phyloP scores from a whole-genome alignment of 306 rosid species.

The Castanea sativa region DNA sequence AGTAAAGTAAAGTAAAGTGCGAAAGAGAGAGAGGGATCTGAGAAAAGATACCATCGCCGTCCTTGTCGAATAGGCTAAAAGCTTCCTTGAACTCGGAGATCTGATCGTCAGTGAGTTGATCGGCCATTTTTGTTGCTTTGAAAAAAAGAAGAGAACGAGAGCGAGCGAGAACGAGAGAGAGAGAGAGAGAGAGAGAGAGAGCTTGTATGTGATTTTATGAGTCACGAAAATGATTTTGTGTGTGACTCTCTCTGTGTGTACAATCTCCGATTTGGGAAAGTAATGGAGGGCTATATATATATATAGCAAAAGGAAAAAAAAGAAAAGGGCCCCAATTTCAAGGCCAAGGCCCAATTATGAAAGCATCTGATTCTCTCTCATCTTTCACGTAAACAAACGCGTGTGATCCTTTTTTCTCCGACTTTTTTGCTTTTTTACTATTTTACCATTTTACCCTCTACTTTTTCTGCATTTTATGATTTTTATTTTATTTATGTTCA shows the following conservation, averaged over 20 bases:
- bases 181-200: background rate
- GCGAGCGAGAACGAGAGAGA: background rate
- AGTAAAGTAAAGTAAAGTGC: background rate
- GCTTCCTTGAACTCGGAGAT: constrained; percentile 88
- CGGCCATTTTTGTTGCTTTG: constrained; percentile 57
- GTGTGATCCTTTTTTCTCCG: background rate
- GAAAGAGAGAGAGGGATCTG: constrained; percentile 33
- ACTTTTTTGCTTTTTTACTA: background rate
- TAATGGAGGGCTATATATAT: constrained; percentile 10
- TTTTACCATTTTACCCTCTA: constrained; percentile 4
- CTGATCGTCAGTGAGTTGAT: constrained; percentile 84
- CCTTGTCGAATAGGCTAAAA: constrained; percentile 84
- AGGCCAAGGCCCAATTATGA: too few species aligned
- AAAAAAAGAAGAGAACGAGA: constrained; percentile 2
- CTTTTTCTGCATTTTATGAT: background rate
- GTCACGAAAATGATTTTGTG: background rate
- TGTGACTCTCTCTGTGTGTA: background rate
- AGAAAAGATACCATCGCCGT: constrained; percentile 72
- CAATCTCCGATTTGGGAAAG: constrained; percentile 3
- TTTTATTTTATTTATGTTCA: background rate
- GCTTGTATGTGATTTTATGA: too few species aligned
- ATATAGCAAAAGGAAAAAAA: background rate
- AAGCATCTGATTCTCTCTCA: background rate
- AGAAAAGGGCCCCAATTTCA: background rate
- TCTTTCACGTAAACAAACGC: background rate